Evolutionary conservation across 805 yeast species (phyloP), one percentile per base, ranked within the genome.

Genomic region (Zygotorulaspora chibaensis): DNA sequence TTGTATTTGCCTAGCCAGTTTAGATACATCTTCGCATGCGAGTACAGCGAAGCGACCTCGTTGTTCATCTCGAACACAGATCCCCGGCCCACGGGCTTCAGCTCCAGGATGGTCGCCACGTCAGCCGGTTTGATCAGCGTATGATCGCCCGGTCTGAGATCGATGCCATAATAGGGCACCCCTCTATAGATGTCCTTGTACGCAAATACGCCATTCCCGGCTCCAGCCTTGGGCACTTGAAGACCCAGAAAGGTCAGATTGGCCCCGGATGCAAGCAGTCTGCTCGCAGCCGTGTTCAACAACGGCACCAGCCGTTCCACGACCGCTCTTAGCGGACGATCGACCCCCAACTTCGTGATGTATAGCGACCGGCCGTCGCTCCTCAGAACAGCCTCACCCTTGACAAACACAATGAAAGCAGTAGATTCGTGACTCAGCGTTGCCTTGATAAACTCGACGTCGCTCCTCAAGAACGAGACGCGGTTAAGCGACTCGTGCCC

Each of bases 11-110:
- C 64, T 38, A 86, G 70, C 96, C 97, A 91, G 64, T 90, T 96
- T 43, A 89, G 59, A 59, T 81, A 85, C 81, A 85, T 87, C 47
- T 83, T 79, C 0, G 87, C 91, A 59, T 90, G 93, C 2, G 95
- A 83, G 52, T 79, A 83, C 17, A 88, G 61, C 2, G 87, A 79
- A 0, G 88, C 84, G 42, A 83, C 84, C 12, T 45, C 50, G 38
- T 63, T 63, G 3, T 52, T 34, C 35, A 67, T 37, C 7, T 53
- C 50, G 33, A 59, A 52, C 25, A 54, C 41, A 30, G 48, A 27
- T 26, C 40, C 33, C 35, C 50, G 31, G 18, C 42, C 30, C 35
- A 35, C 39, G 29, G 27, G 27, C 25, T 38, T 36, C 11, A 47
- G 28, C 26, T 42, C 30, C 29, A 27, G 11, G 17, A 53, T 30